phyloP scores from a whole-genome alignment of 257 asterid species.

The Solanum appendiculatum region DNA sequence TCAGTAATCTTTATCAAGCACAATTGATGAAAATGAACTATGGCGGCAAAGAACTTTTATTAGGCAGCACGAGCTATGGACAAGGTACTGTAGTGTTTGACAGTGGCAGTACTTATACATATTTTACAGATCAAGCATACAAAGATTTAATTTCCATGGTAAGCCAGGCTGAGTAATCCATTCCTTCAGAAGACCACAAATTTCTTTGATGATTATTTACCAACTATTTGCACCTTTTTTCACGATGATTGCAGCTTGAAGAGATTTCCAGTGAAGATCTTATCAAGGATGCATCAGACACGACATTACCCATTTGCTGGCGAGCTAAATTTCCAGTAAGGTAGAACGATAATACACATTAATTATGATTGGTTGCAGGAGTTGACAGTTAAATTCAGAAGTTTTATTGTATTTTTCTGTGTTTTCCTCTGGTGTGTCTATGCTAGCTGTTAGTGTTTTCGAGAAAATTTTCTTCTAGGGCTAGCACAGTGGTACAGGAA shows the following conservation, averaged over 20 bases:
- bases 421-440: not conserved
- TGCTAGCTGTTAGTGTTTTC: not conserved
- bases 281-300: constrained; percentile 45
- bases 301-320: constrained; percentile 67
- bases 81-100: constrained; percentile 42
- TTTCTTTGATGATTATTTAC: not conserved
- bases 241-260: constrained; percentile 29
- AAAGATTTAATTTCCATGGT: constrained; percentile 37
- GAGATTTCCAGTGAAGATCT: constrained; percentile 39
- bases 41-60: constrained; percentile 38
- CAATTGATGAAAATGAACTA: constrained; percentile 40
- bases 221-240: not conserved
- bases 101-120: constrained; percentile 66
- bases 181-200: not conserved
- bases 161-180: constrained; percentile 9
- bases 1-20: constrained; percentile 53
- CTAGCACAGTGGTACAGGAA: not conserved
- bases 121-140: constrained; percentile 57
- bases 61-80: constrained; percentile 20
- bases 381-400: not conserved
- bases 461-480: not conserved
- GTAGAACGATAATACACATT: constrained; percentile 10
- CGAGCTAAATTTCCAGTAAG: constrained; percentile 40
- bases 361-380: not conserved
- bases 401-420: not conserved